These are phyloP conservation scores for Ogataea allantospora DNA, from an alignment of 805 yeast species.

Conservation along the genomic window DNA sequence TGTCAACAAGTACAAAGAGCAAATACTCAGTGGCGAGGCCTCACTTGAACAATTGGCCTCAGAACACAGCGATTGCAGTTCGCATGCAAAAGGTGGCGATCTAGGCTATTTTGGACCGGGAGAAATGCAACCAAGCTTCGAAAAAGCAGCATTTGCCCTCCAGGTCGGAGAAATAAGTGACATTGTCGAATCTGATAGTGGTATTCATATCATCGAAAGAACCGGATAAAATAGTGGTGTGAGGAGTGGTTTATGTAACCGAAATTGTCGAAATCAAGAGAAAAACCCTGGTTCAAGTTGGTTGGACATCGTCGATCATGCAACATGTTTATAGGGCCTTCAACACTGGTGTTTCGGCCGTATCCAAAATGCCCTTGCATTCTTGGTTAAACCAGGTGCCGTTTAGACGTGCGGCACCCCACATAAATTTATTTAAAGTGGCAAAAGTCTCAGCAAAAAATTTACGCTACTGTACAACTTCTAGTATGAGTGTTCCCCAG, in stretches of 20 bases:
- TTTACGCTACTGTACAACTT: conserved; percentile 14
- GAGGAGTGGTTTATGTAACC: conserved; percentile 11
- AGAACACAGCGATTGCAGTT: conserved; percentile 85
- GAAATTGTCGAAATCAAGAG: too few relatives aligned
- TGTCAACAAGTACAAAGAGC: conserved; percentile 53
- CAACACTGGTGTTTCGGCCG: neutral
- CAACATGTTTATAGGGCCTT: neutral
- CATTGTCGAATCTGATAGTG: conserved; percentile 85
- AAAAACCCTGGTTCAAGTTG: neutral
- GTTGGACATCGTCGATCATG: neutral
- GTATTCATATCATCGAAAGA: conserved; percentile 85
- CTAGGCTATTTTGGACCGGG: conserved; percentile 86
- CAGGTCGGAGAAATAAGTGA: conserved; percentile 82
- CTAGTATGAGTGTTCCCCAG: conserved; percentile 17
- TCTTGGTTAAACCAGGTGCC: conserved; percentile 1
- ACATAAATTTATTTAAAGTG: conserved; percentile 6
- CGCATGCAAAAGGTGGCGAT: conserved; percentile 87
- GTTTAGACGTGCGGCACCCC: conserved; percentile 4
- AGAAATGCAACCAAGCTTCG: conserved; percentile 94
- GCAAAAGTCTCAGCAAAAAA: conserved; percentile 7
- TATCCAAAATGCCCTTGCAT: neutral
- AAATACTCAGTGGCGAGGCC: conserved; percentile 61
- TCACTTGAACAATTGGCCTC: conserved; percentile 70
- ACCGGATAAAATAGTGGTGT: conserved; percentile 72
- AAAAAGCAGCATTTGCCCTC: conserved; percentile 78